Evolutionary conservation across 2,329 filamentous ascomycete species (phyloP), one percentile per base, ranked within the genome.

Genomic region (Pestalotiopsis sp.): DNA sequence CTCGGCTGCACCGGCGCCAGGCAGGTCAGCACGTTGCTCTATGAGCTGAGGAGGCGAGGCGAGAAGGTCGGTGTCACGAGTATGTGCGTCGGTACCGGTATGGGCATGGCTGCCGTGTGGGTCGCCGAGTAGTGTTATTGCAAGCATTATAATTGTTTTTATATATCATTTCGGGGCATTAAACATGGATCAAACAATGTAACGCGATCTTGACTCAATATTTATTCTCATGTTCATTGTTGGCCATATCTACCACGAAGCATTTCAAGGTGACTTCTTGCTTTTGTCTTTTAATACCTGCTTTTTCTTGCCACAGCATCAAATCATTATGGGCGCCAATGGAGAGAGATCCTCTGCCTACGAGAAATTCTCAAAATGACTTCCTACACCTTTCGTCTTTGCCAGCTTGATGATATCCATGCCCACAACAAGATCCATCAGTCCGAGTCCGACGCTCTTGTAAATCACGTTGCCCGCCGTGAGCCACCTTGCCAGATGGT

Each of bases 31-130:
- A 98, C 96, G 12, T 83, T 98, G 76, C 84, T 98, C 72, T 97
- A 94, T 74, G 95, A 98, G 88, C 84, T 98, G 75, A 92, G 89
- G 87, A 87, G 95, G 79, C 96, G 90, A 67, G 90, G 91, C 69
- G 88, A 96, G 87, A 93, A 92, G 87, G 84, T 98, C 71, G 96
- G 96, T 65, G 90, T 97, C 57, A 98, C 94, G 38, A 95, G 92
- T 81, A 98, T 98, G 96, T 99, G 96, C 80, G 84, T 98, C 64
- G 96, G 95, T 65, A 98, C 95, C 2, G 95, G 94, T 66, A 98
- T 98, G 96, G 95, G 95, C 66, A 97, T 98, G 94, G 95, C 94
- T 68, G 94, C 95, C 70, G 92, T 98, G 69, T 98, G 95, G 94
- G 95, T 98, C 73, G 93, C 94, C 3, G 95, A 97, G 86, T 97